A percentile compares a stretch with the other conserved stretches of the same genome.
phyloP scores from a whole-genome alignment of 1,139 yeast genomes.

The Arxiozyma slooffiae region DNA sequence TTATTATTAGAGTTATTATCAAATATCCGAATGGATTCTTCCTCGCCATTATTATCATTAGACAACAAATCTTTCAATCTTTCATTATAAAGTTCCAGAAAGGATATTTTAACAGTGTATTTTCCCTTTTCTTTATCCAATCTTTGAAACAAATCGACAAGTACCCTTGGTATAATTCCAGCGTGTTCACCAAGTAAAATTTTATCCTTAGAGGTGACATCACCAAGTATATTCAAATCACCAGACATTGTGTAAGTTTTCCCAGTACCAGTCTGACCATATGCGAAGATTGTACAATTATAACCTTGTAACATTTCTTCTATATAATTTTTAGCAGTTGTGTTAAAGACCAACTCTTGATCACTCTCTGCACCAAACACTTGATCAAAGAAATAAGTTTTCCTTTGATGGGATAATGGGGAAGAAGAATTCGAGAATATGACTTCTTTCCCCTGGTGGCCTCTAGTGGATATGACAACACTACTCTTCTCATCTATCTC shows the following conservation, averaged over 20 bases:
- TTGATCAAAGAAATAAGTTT: constrained; percentile 56
- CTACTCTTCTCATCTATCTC: constrained; percentile 61
- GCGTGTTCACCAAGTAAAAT: constrained; percentile 35
- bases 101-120: constrained; percentile 56
- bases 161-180: constrained; percentile 62
- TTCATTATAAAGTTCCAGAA: constrained; percentile 67
- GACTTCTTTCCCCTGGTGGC: constrained; percentile 31
- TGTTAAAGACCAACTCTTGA: constrained; percentile 49
- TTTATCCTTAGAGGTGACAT: constrained; percentile 17
- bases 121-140: constrained; percentile 37
- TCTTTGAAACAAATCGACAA: constrained; percentile 41
- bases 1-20: constrained; percentile 38
- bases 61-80: constrained; percentile 50
- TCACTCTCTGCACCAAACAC: constrained; percentile 70
- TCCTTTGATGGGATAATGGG: constrained; percentile 25
- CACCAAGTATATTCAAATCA: constrained; percentile 33
- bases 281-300: constrained; percentile 74
- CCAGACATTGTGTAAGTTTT: constrained; percentile 87
- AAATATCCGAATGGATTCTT: constrained; percentile 33
- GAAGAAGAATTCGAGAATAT: constrained; percentile 22
- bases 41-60: constrained; percentile 24
- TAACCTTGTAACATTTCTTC: constrained; percentile 52
- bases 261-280: constrained; percentile 88
- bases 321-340: constrained; percentile 51
- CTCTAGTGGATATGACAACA: constrained; percentile 43